Conservation (phyloP, 1,284 basidiomycete genomes). For the Boletellus dicymbophilus region DNA sequence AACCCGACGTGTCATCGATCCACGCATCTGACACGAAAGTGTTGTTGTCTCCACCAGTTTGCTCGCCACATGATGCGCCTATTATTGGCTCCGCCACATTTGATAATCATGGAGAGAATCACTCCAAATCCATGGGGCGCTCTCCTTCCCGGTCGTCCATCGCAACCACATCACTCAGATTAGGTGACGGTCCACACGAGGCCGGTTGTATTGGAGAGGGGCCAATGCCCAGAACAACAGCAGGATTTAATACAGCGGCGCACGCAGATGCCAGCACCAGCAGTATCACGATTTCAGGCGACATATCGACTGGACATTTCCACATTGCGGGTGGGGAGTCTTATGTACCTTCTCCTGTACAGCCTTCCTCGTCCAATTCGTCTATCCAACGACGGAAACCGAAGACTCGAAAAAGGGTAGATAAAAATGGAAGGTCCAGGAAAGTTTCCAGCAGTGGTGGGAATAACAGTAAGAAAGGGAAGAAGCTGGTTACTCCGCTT, state of each 20-base stretch:
- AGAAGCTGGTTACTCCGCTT: constrained; percentile 35
- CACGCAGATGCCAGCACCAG: constrained; percentile 11
- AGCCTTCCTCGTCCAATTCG: neutral
- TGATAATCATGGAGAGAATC: too few relatives aligned
- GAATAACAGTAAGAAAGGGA: constrained; percentile 20
- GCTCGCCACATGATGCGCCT: too few relatives aligned
- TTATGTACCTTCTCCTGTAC: neutral
- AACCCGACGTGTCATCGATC: too few relatives aligned
- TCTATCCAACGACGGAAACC: neutral
- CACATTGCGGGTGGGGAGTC: neutral
- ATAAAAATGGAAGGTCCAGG: constrained; percentile 4
- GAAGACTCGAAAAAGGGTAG: constrained; percentile 14
- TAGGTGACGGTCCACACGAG: neutral
- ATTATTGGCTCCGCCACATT: too few relatives aligned
- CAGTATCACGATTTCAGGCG: constrained; percentile 24
- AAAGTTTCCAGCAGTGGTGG: constrained; percentile 21
- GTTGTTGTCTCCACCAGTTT: too few relatives aligned
- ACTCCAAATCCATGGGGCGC: too few relatives aligned
- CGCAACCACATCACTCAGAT: constrained; percentile 1
- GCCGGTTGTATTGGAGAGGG: neutral
- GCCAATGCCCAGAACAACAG: constrained; percentile 4
- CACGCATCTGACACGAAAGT: too few relatives aligned
- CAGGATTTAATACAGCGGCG: constrained; percentile 9
- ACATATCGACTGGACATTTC: constrained; percentile 1
- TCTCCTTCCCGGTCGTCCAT: too few relatives aligned